Percentiles rank a stretch among this genome's conserved stretches.
Conservation (phyloP, 2,329 filamentous ascomycete species). For the Beauveria caledonica region DNA sequence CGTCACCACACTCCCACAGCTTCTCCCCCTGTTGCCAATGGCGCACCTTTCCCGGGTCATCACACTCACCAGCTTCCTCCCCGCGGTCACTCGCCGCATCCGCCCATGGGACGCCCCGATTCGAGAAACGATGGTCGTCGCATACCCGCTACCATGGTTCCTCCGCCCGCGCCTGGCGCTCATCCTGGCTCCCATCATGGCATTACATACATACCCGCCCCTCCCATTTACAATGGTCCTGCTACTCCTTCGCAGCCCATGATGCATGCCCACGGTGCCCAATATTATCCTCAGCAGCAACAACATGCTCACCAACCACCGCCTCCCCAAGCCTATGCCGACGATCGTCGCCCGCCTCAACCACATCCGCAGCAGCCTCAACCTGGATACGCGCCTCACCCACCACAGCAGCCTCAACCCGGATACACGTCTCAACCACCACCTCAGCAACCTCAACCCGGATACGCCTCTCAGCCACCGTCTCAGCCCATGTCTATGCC, state of each 20-base stretch:
- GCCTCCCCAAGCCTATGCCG: constrained; percentile 18
- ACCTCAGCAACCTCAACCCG: constrained; percentile 21
- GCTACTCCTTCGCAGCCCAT: constrained; percentile 32
- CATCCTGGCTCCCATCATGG: constrained; percentile 31
- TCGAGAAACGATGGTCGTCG: constrained; percentile 75
- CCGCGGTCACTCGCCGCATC: constrained; percentile 75
- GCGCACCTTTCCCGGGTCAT: constrained; percentile 56
- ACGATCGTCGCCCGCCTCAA: constrained; percentile 11
- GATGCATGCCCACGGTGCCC: constrained; percentile 30
- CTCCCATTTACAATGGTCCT: constrained; percentile 69
- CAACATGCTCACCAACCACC: constrained; percentile 22
- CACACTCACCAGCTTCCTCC: constrained; percentile 30
- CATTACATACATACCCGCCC: constrained; percentile 79
- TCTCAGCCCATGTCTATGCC: constrained; percentile 16
- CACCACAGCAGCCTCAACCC: constrained; percentile 22
- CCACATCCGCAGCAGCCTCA: constrained; percentile 14
- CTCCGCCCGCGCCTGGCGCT: constrained; percentile 47
- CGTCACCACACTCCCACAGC: constrained; percentile 75
- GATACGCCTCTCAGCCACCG: constrained; percentile 19
- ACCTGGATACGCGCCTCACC: constrained; percentile 23
- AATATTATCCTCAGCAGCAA: constrained; percentile 24
- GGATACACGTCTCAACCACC: constrained; percentile 17
- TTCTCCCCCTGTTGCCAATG: constrained; percentile 80
- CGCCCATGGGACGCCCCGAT: constrained; percentile 52
- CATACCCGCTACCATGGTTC: constrained; percentile 63